A percentile compares a stretch with the other conserved stretches of the same genome.
Evolutionary conservation across 2,329 filamentous ascomycete genomes (phyloP).

Genomic region (Colletotrichum plurivorum): DNA sequence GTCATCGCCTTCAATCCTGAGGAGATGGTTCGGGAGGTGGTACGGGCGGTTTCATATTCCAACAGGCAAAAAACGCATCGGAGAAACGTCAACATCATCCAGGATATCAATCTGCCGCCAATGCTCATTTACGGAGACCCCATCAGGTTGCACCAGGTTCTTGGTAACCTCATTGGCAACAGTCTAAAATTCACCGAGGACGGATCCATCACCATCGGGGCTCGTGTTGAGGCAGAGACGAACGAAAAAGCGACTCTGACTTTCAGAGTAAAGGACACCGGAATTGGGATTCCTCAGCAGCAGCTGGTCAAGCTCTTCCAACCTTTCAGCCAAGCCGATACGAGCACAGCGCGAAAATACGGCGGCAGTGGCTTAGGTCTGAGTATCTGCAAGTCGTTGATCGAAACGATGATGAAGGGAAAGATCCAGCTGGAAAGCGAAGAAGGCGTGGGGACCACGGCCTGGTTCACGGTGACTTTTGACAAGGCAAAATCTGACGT

Average conservation of each 20-base stretch:
- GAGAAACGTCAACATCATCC: slow-evolving; percentile 74
- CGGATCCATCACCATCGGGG: slow-evolving; percentile 87
- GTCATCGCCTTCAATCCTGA: slow-evolving; percentile 77
- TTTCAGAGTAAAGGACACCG: slow-evolving; percentile 90
- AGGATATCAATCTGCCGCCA: slow-evolving; percentile 81
- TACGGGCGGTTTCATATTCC: slow-evolving; percentile 76
- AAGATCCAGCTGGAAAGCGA: slow-evolving; percentile 85
- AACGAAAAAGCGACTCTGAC: slow-evolving; percentile 80
- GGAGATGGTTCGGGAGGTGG: slow-evolving; percentile 77
- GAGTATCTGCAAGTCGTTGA: slow-evolving; percentile 94
- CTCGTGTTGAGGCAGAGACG: slow-evolving; percentile 79
- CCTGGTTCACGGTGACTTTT: slow-evolving; percentile 87
- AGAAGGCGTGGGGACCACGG: slow-evolving; percentile 78
- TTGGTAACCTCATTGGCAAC: slow-evolving; percentile 91
- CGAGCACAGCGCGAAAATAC: slow-evolving; percentile 90
- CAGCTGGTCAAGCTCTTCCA: slow-evolving; percentile 89
- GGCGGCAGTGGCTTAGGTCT: slow-evolving; percentile 92
- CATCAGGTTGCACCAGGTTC: slow-evolving; percentile 76
- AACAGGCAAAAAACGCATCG: slow-evolving; percentile 74
- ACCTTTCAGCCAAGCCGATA: slow-evolving; percentile 93
- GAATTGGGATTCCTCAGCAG: slow-evolving; percentile 89
- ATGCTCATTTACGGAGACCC: slow-evolving; percentile 79
- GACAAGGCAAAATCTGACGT: slow-evolving; percentile 80
- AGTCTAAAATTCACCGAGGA: slow-evolving; percentile 94
- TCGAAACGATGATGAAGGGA: slow-evolving; percentile 92